phyloP scores from a whole-genome alignment of 1,284 basidiomycete genomes.

The Sanghuangporus weigelae region DNA sequence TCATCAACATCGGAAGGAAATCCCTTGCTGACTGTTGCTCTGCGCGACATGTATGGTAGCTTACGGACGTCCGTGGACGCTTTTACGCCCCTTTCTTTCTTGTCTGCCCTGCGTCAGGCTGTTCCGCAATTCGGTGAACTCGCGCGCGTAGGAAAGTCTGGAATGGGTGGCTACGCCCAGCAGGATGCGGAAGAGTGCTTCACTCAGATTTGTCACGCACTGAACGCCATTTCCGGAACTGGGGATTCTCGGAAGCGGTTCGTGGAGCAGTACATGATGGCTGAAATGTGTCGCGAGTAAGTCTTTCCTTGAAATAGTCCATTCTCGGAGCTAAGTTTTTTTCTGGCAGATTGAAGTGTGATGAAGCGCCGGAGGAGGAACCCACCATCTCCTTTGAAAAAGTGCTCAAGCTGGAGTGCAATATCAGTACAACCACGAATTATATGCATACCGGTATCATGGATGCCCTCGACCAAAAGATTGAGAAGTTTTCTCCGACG shows the following conservation, averaged over 20 bases:
- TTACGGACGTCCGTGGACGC: slow-evolving; percentile 77
- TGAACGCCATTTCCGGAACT: slow-evolving; percentile 55
- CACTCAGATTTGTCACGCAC: slow-evolving; percentile 75
- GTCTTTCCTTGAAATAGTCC: slow-evolving; percentile 27
- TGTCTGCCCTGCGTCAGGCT: slow-evolving; percentile 67
- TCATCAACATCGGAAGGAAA: slow-evolving; percentile 17
- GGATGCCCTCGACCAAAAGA: slow-evolving; percentile 77
- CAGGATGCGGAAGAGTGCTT: slow-evolving; percentile 99
- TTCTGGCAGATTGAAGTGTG: slow-evolving; percentile 59
- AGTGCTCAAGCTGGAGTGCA: slow-evolving; percentile 89
- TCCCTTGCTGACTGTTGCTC: slow-evolving; percentile 33
- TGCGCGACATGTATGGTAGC: slow-evolving; percentile 69
- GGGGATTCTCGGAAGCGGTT: slow-evolving; percentile 39
- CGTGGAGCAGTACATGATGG: slow-evolving; percentile 82
- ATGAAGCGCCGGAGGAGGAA: slow-evolving; percentile 79
- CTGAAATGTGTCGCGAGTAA: slow-evolving; percentile 78
- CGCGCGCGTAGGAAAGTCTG: slow-evolving; percentile 37
- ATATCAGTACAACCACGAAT: slow-evolving; percentile 84
- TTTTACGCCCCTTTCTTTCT: slow-evolving; percentile 72
- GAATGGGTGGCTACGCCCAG: slow-evolving; percentile 68
- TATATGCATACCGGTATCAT: slow-evolving; percentile 86
- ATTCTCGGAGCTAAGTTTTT: slow-evolving; percentile 12
- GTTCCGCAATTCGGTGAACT: slow-evolving; percentile 92
- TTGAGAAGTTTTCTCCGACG: slow-evolving; percentile 82
- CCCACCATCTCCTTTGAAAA: slow-evolving; percentile 63